These are phyloP conservation scores for Solanum chaucha DNA, from an alignment of 257 asterid genomes.

Conservation along the genomic window DNA sequence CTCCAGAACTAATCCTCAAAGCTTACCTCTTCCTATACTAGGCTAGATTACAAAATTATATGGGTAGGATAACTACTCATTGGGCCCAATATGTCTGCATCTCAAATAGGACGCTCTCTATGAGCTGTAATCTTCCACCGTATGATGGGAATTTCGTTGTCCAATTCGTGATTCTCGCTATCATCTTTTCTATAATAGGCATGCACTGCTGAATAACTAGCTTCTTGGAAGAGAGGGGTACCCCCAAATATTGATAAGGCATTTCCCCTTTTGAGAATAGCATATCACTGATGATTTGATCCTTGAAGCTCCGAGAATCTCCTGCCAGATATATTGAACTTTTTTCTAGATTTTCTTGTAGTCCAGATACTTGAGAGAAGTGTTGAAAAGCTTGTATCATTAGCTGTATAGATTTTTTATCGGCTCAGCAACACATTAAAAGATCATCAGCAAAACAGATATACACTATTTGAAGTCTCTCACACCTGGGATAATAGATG, in stretches of 20 bases:
- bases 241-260: background rate
- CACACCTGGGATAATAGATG: background rate
- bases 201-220: background rate
- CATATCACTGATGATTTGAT: background rate
- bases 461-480: background rate
- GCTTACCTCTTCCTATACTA: background rate
- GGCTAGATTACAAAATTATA: background rate
- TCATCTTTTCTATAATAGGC: background rate
- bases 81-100: background rate
- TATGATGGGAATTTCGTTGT: background rate
- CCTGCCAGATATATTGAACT: background rate
- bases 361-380: background rate
- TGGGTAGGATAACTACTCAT: background rate
- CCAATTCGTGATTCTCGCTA: too few species aligned
- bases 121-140: background rate
- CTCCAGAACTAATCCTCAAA: background rate
- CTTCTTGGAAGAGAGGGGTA: background rate
- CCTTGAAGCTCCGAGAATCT: background rate
- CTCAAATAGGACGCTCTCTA: background rate
- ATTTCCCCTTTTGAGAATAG: background rate
- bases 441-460: background rate
- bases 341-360: background rate
- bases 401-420: background rate
- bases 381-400: background rate
- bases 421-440: background rate